Conservation (phyloP, 768 basidiomycete species). For the Tulasnella sp. region DNA sequence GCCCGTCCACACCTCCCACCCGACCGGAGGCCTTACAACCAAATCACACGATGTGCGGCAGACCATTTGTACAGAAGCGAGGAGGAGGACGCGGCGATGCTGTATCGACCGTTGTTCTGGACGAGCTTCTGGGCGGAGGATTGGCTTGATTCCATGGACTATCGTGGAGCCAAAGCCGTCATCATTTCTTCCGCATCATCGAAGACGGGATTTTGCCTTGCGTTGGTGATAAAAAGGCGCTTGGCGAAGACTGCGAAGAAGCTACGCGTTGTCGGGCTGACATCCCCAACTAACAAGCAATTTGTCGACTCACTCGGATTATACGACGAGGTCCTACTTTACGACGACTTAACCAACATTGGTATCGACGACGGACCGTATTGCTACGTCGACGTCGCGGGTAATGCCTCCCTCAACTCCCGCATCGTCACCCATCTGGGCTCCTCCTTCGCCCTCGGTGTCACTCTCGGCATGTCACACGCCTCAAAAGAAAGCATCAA, state of each 20-base stretch:
- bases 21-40: constrained; percentile 60
- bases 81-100: constrained; percentile 53
- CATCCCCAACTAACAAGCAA: constrained; percentile 40
- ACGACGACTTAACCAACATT: constrained; percentile 34
- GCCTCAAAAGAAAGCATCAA: not conserved
- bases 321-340: constrained; percentile 46
- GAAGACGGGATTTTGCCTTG: constrained; percentile 59
- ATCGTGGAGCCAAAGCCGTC: constrained; percentile 35
- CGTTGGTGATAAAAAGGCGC: constrained; percentile 39
- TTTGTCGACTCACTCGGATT: constrained; percentile 45
- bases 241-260: constrained; percentile 8
- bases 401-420: constrained; percentile 40
- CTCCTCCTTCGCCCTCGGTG: constrained; percentile 23
- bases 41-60: constrained; percentile 43
- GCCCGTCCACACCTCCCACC: constrained; percentile 43
- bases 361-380: constrained; percentile 30
- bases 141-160: constrained; percentile 43
- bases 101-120: constrained; percentile 63
- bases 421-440: constrained; percentile 29
- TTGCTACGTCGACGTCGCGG: constrained; percentile 55
- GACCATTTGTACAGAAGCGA: constrained; percentile 43
- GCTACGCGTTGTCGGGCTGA: constrained; percentile 41
- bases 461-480: constrained; percentile 14
- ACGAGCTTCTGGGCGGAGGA: constrained; percentile 67
- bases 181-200: constrained; percentile 60